Evolutionary conservation across 1,284 basidiomycete genomes (phyloP).

Genomic region (Heterobasidion parviporum): DNA sequence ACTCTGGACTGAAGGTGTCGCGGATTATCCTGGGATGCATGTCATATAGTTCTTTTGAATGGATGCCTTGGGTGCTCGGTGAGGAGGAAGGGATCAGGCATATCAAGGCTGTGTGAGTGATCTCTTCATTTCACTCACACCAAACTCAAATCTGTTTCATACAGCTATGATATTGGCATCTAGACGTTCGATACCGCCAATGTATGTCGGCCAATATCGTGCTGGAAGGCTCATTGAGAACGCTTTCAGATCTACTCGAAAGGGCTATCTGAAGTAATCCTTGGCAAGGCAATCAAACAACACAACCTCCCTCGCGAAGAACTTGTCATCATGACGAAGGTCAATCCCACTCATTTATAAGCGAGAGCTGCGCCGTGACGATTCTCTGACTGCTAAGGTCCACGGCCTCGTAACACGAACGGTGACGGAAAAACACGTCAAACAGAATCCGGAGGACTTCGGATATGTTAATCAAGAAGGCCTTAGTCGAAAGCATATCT

Average conservation of each 20-base stretch:
- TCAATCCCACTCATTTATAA: constrained; percentile 13
- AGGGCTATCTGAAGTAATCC: constrained; percentile 64
- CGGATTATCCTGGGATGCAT: constrained; percentile 28
- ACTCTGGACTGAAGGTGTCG: constrained; percentile 8
- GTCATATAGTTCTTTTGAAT: constrained; percentile 23
- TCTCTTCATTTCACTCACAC: background rate
- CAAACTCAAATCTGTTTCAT: background rate
- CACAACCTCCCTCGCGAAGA: constrained; percentile 65
- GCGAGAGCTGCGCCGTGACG: background rate
- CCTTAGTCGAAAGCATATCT: constrained; percentile 39
- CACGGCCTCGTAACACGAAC: background rate
- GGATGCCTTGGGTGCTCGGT: constrained; percentile 40
- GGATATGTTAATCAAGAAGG: constrained; percentile 2
- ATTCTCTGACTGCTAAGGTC: background rate
- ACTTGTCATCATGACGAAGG: constrained; percentile 76
- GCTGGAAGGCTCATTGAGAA: background rate
- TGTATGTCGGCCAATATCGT: constrained; percentile 16
- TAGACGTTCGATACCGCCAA: constrained; percentile 65
- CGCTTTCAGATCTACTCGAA: constrained; percentile 45
- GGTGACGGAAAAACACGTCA: background rate
- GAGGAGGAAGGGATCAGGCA: constrained; percentile 51
- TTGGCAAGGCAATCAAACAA: constrained; percentile 75
- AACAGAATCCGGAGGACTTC: background rate
- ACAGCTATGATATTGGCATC: constrained; percentile 37
- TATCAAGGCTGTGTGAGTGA: constrained; percentile 42